A percentile compares a stretch with the other conserved stretches of the same genome.
phyloP scores from a whole-genome alignment of 495 filamentous ascomycete species.

The Xylaria curta region DNA sequence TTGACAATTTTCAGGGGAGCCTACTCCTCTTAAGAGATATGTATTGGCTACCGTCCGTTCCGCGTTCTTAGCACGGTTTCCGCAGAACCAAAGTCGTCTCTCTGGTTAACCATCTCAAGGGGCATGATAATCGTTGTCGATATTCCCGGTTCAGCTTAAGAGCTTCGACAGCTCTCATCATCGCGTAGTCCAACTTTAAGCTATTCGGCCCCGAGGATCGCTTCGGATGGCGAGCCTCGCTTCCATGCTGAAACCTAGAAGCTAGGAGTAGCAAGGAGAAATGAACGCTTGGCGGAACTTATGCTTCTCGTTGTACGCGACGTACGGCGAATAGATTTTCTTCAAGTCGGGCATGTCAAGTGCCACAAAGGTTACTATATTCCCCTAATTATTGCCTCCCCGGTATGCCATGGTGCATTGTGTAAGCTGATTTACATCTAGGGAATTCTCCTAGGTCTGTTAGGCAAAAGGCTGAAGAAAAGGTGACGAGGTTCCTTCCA shows the following conservation, averaged over 20 bases:
- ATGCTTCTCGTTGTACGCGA: background rate
- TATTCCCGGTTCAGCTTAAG: constrained; percentile 63
- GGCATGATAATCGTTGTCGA: constrained; percentile 69
- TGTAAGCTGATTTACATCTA: background rate
- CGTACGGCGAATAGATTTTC: background rate
- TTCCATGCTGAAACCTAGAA: background rate
- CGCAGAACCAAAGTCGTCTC: constrained; percentile 78
- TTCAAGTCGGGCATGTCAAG: background rate
- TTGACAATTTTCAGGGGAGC: constrained; percentile 59
- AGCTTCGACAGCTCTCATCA: constrained; percentile 74
- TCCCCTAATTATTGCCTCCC: background rate
- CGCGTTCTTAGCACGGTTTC: constrained; percentile 77
- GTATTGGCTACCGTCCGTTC: constrained; percentile 77
- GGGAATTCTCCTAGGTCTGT: background rate
- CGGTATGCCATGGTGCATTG: background rate
- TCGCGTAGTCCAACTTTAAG: constrained; percentile 70
- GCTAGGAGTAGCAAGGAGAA: background rate
- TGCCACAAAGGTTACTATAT: background rate
- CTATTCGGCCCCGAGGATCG: constrained; percentile 69
- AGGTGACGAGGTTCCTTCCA: background rate
- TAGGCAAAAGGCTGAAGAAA: background rate
- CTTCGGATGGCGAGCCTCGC: constrained; percentile 55
- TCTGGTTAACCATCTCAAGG: constrained; percentile 82
- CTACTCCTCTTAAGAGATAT: constrained; percentile 68
- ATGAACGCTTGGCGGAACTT: background rate